Percentiles rank a stretch among this genome's conserved stretches.
Evolutionary conservation across 2,329 filamentous ascomycete species (phyloP).

Genomic region (Periconia macrospinosa): DNA sequence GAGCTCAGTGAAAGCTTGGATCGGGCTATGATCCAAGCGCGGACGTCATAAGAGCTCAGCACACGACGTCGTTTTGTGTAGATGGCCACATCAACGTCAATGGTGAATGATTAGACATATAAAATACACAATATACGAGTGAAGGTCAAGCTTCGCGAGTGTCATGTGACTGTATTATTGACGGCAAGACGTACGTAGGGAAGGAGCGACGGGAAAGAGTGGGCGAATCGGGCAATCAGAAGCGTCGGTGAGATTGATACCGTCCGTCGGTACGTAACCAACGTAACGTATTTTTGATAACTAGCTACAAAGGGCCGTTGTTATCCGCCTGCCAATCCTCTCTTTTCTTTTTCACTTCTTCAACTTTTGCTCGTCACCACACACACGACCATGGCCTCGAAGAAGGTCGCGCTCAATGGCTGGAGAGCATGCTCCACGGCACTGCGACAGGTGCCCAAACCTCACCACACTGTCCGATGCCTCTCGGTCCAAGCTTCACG

Average conservation of each 20-base stretch:
- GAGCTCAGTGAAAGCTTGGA: conserved; percentile 22
- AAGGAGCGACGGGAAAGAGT: neutral
- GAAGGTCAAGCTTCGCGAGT: neutral
- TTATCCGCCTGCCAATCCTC: conserved; percentile 8
- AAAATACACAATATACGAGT: neutral
- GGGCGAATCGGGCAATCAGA: conserved; percentile 7
- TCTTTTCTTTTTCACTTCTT: neutral
- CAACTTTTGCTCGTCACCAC: conserved; percentile 9
- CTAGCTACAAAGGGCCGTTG: conserved; percentile 7
- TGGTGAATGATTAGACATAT: neutral
- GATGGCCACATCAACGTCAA: neutral
- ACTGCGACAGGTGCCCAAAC: conserved; percentile 13
- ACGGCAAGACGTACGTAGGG: too few species aligned
- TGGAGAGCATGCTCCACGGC: conserved; percentile 15
- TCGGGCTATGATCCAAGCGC: conserved; percentile 11
- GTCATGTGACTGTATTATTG: neutral
- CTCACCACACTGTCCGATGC: conserved; percentile 14
- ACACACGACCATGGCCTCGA: conserved; percentile 28
- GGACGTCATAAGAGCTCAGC: neutral
- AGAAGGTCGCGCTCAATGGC: conserved; percentile 31
- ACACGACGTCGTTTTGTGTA: too few species aligned
- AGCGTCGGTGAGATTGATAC: neutral
- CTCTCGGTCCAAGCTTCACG: conserved; percentile 20
- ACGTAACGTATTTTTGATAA: too few species aligned
- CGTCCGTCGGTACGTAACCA: too few species aligned